These are phyloP conservation scores for Odontarrhena argentea DNA, from an alignment of 345 rosid genomes.

Conservation along the genomic window DNA sequence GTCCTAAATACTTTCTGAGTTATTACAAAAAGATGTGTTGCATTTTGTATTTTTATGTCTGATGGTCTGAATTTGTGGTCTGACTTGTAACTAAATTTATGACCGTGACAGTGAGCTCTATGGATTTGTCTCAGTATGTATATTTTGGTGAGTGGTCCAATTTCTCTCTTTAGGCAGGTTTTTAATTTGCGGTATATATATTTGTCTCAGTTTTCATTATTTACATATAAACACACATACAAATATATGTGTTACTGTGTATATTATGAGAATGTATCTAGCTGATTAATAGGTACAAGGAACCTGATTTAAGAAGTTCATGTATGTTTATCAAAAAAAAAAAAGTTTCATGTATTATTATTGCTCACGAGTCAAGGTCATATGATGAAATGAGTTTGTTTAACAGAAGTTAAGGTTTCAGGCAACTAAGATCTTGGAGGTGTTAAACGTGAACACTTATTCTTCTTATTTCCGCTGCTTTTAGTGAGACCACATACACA, in stretches of 20 bases:
- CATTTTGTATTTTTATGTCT: background rate
- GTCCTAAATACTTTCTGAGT: background rate
- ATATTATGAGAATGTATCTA: too few species aligned
- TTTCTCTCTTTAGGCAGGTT: conserved; percentile 1
- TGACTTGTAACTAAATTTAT: background rate
- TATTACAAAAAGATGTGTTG: background rate
- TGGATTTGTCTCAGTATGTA: conserved; percentile 9
- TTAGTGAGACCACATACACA: conserved; percentile 73
- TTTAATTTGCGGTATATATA: too few species aligned
- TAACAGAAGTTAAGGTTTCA: background rate
- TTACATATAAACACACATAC: background rate
- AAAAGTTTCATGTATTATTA: too few species aligned
- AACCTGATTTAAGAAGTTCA: background rate
- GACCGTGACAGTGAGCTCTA: background rate
- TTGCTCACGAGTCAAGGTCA: conserved; percentile 7
- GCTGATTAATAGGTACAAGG: background rate
- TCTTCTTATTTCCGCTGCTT: conserved; percentile 50
- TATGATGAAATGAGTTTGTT: background rate
- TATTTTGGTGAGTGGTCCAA: conserved; percentile 10
- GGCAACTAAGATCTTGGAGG: conserved; percentile 48
- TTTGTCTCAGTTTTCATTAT: background rate
- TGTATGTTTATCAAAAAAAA: background rate
- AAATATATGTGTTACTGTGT: background rate
- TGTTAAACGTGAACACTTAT: conserved; percentile 61
- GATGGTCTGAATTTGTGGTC: background rate